phyloP scores from a whole-genome alignment of 805 yeast genomes.

The Kregervanrija delftensis region DNA sequence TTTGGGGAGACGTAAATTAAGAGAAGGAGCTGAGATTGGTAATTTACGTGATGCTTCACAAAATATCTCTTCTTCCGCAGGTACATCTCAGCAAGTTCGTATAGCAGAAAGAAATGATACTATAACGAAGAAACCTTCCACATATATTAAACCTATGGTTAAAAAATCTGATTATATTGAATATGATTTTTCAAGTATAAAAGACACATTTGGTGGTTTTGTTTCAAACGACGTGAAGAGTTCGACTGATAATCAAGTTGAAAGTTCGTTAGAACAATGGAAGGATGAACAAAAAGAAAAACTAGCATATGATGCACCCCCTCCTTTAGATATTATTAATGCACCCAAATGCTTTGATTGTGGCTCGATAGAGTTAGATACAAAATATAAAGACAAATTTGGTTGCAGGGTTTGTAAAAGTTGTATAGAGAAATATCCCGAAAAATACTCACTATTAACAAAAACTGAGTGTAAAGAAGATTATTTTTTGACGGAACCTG shows the following conservation, averaged over 20 bases:
- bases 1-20: constrained; percentile 26
- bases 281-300: constrained; percentile 36
- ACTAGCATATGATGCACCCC: constrained; percentile 45
- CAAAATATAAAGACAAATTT: constrained; percentile 62
- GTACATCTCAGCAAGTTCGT: background rate
- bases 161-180: constrained; percentile 66
- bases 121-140: constrained; percentile 1
- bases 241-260: constrained; percentile 22
- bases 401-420: constrained; percentile 68
- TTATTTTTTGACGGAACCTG: constrained; percentile 90
- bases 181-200: constrained; percentile 86
- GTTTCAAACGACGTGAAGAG: constrained; percentile 34
- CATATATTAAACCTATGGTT: constrained; percentile 38
- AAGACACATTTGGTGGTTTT: constrained; percentile 84
- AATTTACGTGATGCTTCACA: constrained; percentile 19
- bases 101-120: background rate
- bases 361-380: constrained; percentile 72
- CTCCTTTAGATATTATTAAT: constrained; percentile 61
- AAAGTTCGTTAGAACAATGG: constrained; percentile 48
- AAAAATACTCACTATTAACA: constrained; percentile 83
- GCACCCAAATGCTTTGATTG: constrained; percentile 88
- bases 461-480: constrained; percentile 95
- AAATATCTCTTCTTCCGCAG: constrained; percentile 4
- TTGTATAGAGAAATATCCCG: constrained; percentile 70
- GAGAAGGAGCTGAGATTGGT: constrained; percentile 8